Evolutionary conservation across 1,139 yeast species (phyloP).

Genomic region (Meyerozyma elateridarum): DNA sequence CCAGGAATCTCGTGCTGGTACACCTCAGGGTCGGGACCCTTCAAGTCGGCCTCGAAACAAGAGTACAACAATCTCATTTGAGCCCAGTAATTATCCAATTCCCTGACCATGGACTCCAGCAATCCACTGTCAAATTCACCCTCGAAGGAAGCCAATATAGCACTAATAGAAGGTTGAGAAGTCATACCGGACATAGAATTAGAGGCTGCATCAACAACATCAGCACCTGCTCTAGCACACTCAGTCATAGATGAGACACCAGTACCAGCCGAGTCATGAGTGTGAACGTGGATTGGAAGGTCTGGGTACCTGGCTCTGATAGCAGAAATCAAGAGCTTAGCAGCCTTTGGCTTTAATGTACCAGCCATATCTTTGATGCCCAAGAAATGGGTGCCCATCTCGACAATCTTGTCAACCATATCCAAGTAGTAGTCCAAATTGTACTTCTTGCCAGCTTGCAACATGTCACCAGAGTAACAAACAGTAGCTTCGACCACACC

Average conservation of each 20-base stretch:
- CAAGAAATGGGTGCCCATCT: slow-evolving; percentile 92
- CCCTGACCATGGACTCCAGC: slow-evolving; percentile 63
- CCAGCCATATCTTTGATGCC: slow-evolving; percentile 99
- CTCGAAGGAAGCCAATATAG: slow-evolving; percentile 86
- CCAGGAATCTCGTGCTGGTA: slow-evolving; percentile 98
- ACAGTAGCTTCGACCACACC: slow-evolving; percentile 98
- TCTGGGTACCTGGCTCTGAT: slow-evolving; percentile 86
- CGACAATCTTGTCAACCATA: slow-evolving; percentile 78
- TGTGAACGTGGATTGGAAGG: slow-evolving; percentile 95
- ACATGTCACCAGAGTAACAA: slow-evolving; percentile 98
- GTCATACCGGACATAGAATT: slow-evolving; percentile 98
- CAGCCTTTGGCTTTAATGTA: slow-evolving; percentile 94
- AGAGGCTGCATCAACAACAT: slow-evolving; percentile 95
- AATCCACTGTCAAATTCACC: slow-evolving; percentile 80
- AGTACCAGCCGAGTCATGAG: slow-evolving; percentile 99
- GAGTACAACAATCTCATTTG: slow-evolving; percentile 96
- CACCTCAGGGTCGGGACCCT: slow-evolving; percentile 99
- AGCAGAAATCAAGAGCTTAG: slow-evolving; percentile 69
- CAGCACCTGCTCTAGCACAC: slow-evolving; percentile 94
- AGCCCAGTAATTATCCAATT: slow-evolving; percentile 93
- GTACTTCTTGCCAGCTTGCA: slow-evolving; percentile 90
- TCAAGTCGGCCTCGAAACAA: slow-evolving; percentile 95
- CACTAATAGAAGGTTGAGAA: slow-evolving; percentile 94
- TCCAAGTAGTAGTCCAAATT: slow-evolving; percentile 83
- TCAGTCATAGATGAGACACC: slow-evolving; percentile 97